Base-by-base conservation (phyloP, 2,329 filamentous ascomycete genomes). In the Aotearoamyces nothofagi region DNA sequence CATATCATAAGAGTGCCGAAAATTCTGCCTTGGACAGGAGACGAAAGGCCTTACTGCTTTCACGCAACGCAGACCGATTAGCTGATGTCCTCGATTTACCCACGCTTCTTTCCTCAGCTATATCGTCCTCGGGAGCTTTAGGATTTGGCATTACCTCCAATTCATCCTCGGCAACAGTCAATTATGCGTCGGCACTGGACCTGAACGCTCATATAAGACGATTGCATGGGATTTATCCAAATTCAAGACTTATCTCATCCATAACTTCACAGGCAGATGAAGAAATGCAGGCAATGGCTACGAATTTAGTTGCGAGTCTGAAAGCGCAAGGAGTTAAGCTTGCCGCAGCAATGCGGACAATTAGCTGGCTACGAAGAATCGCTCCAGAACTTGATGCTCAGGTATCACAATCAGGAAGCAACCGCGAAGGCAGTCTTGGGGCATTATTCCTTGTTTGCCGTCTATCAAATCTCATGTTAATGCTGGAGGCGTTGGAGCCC, bases 121-220 rank as follows among this genome's bases (percentile, higher is more conserved):
- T 86, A 32, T 67, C 67, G 5, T 58, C 60, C 4, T 61, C 56
- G 0, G 25, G 28, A 11, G 17, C 15, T 9, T 10, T n/a, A 7
- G 17, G 26, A 5, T n/a, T n/a, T 4, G 56, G 55, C n/a, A 49
- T 55, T 3, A 40, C 54, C 4, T 61, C 71, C 4, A 51, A 51
- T 9, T 44, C 49, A 5, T 50, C 44, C 4, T 33, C 47, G 3
- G 50, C 57, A 5, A 66, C 60, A 7, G 69, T 74, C 35, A 92
- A 83, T 41, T 92, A 94, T 57, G 77, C 84, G 2, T 81, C 83
- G 0, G 86, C 86, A 0, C 62, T 98, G 17, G 90, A 98, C 51
- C 64, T 98, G 3, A 79, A 92, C 47, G 78, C 81, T n/a, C 90
- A 96, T 50, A 90, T 94, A 47, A 81, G 82, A 41, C 72, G 90